Evolutionary conservation across 345 rosid genomes (phyloP), one percentile per base, ranked within the genome.

Genomic region (Cardamine occulta): DNA sequence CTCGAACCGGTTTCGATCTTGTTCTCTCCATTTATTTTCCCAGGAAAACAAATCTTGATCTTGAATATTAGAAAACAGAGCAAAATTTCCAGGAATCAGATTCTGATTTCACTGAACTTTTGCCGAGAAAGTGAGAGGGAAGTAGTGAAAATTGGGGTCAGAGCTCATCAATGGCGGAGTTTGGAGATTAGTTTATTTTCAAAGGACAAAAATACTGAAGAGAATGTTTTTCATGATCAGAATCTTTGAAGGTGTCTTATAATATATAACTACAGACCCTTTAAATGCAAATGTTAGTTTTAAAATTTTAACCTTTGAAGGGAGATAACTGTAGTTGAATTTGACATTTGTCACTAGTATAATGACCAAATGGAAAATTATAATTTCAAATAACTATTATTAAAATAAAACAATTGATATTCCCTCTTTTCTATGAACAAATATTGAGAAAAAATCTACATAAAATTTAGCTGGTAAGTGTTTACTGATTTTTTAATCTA

Each of bases 1-100:
- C 78, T 57, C 40, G 54, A 49, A 75, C 74, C 32, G 90, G 76
- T 64, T 80, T 82, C 42, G 78, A 82, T 53, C 81, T 71, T 49
- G 65, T 74, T 81, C 55, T 76, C 61, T 81, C 85, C 70, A 66
- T 60, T 57, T 31, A 9, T 55, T 15, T 18, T 31, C 40, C 0
- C 42, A 1, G n/a, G 15, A 18, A 58, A 28, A 68, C 26, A 24
- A 58, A 58, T 62, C 57, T 53, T 74, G 67, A 51, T 57, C 66
- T 67, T 60, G 49, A 31, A 31, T 31, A 34, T 23, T 35, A 29
- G 8, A 49, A 31, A 56, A 66, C 72, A 74, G 53, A 73, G 54
- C 21, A 60, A 32, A 34, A 4, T 24, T 44, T 47, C 5, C 51
- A 40, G 35, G 32, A 44, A 1, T 21, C 29, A 37, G 62, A 32